Percentiles rank a stretch among this genome's conserved stretches.
Conservation (phyloP, 108 stramenopile genomes). For the Schizochytrium sp. region DNA sequence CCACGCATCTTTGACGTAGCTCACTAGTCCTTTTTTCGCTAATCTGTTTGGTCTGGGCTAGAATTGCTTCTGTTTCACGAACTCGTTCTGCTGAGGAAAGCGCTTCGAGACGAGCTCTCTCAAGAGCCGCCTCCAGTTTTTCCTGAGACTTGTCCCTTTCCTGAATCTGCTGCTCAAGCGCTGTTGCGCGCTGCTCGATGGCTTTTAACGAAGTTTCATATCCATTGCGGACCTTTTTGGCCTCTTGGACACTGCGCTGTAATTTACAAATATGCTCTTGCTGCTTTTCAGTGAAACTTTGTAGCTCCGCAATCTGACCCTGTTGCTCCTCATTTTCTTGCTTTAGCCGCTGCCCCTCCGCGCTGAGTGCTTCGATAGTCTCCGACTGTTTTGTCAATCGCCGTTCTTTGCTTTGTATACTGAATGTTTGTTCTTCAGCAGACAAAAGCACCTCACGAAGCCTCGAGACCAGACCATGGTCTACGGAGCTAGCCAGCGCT, state of each 20-base stretch:
- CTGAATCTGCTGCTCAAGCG: not conserved
- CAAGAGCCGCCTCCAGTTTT: not conserved
- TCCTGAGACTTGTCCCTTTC: not conserved
- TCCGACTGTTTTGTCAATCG: not conserved
- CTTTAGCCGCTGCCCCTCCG: not conserved
- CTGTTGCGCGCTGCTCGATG: not conserved
- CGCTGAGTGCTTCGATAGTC: not conserved
- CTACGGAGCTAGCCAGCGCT: not conserved
- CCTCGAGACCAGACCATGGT: slow-evolving; percentile 6
- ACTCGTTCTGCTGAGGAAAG: not conserved
- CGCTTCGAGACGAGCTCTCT: not conserved
- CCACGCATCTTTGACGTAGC: slow-evolving; percentile 1
- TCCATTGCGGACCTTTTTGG: not conserved
- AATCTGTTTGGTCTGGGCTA: not conserved
- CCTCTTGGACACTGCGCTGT: not conserved
- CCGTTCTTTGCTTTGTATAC: not conserved
- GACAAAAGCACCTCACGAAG: slow-evolving; percentile 7
- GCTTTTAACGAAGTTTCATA: not conserved
- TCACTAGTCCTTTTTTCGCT: slow-evolving; percentile 2
- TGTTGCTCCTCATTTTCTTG: not conserved
- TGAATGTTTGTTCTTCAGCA: slow-evolving; percentile 7
- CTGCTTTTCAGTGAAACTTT: slow-evolving; percentile 23
- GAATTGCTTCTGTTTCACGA: slow-evolving; percentile 1
- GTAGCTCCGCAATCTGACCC: not conserved
- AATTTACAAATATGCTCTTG: slow-evolving; percentile 17